Evolutionary conservation across 2,329 filamentous ascomycete genomes (phyloP).

Genomic region (Falciphora oryzae): DNA sequence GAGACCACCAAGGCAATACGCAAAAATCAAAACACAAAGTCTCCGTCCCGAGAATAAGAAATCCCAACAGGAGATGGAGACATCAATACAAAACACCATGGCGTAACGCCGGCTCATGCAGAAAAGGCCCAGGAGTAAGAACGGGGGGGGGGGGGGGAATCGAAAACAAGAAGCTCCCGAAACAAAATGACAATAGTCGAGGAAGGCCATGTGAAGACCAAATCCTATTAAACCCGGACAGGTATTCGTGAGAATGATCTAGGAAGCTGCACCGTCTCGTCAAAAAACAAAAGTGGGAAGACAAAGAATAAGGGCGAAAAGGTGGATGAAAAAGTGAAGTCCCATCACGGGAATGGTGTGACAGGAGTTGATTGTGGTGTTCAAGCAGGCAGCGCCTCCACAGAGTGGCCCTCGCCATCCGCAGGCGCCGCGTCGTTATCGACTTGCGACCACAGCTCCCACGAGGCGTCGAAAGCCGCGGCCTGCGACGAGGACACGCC

Average conservation of each 20-base stretch:
- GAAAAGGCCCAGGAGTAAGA: too few species aligned
- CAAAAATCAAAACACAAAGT: not conserved
- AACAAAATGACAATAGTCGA: conserved; percentile 12
- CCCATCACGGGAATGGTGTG: not conserved
- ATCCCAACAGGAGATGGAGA: not conserved
- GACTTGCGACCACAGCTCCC: conserved; percentile 19
- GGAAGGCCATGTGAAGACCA: too few species aligned
- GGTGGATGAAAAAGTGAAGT: conserved; percentile 19
- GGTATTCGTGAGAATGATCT: too few species aligned
- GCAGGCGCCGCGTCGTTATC: not conserved
- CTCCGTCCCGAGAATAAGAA: not conserved
- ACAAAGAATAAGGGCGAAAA: conserved; percentile 16
- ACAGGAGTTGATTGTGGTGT: not conserved
- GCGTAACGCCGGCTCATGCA: not conserved
- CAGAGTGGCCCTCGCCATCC: not conserved
- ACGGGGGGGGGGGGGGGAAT: conserved; percentile 8
- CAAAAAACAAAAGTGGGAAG: not conserved
- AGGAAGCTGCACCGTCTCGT: too few species aligned
- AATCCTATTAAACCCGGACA: too few species aligned
- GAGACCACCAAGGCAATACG: not conserved
- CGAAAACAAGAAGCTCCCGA: conserved; percentile 12
- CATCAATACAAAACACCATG: not conserved
- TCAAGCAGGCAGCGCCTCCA: not conserved
- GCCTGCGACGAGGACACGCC: conserved; percentile 5
- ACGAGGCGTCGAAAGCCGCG: conserved; percentile 17